Base-by-base conservation (phyloP, 306 rosid species). In the Cajanus cajan region DNA sequence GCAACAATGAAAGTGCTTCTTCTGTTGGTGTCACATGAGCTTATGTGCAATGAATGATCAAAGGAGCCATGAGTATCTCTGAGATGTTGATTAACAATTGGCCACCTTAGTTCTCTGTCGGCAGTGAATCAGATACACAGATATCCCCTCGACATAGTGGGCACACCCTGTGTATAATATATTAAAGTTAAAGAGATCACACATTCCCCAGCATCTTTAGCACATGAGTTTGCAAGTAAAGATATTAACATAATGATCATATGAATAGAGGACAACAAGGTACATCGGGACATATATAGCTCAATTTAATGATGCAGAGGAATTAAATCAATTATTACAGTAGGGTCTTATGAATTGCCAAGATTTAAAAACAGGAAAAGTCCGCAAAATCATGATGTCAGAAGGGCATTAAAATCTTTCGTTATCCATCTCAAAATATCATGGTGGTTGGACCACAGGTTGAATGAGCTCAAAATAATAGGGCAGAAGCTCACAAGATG, bases 121-220 rank as follows among this genome's bases (percentile, higher is more conserved):
- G 85, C 18, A 77, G 41, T 1, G 88, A 73, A 82, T 86, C 92
- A 6, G 94, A 87, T 84, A 84, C 57, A 84, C 99, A 96, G 55
- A 96, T 77, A 83, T 96, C 99, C 22, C 97, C 89, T 21, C 99
- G 87, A 79, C 99, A 96, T 15, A 96, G 89, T 11, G 99, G 99
- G 74, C 99, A 96, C 64, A 96, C 99, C 98, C 99, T 96, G 97
- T 79, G 78, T 47, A 82, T 50, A 76, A 80, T 21, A 71, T 6
- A 34, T 14, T 16, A 77, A 50, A 61, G 71, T 62, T n/a, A 50
- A 73, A 10, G 78, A 58, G 70, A 64, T 12, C 8, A 55, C 57
- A 65, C 47, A 76, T 76, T 54, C 43, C 73, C 55, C 48, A 15
- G 77, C 55, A 51, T 64, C 59, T 62, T 45, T 34, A 68, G 34